Conservation (phyloP, 768 basidiomycete genomes). For the Filobasidium floriforme region DNA sequence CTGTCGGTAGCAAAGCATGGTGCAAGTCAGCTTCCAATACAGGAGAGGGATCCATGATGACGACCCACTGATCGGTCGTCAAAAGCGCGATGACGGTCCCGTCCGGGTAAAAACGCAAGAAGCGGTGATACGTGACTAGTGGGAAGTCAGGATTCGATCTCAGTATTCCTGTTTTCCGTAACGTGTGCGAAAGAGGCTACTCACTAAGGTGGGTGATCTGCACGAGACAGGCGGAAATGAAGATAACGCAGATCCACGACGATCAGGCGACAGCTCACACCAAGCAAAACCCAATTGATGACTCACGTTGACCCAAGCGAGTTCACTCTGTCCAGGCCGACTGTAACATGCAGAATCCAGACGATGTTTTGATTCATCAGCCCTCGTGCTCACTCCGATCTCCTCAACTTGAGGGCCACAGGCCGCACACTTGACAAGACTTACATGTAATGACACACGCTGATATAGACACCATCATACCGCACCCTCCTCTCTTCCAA, state of each 20-base stretch:
- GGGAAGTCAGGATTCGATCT: neutral
- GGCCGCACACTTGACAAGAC: too few species aligned
- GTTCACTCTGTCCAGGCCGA: conserved; percentile 70
- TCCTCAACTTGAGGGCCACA: neutral
- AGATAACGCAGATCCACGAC: neutral
- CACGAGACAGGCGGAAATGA: conserved; percentile 11
- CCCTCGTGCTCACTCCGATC: neutral
- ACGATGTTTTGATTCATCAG: neutral
- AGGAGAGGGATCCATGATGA: too few species aligned
- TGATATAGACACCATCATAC: conserved; percentile 82
- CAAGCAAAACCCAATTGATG: neutral
- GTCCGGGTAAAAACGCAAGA: conserved; percentile 82
- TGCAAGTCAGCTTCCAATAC: neutral
- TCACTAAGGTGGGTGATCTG: conserved; percentile 66
- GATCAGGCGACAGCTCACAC: neutral
- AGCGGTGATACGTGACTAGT: conserved; percentile 77
- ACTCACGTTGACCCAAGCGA: conserved; percentile 76
- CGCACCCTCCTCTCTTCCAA: conserved; percentile 79
- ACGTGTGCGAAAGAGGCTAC: neutral
- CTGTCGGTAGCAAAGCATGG: conserved; percentile 16
- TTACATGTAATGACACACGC: conserved; percentile 66
- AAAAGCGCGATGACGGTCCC: conserved; percentile 79
- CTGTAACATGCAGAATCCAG: conserved; percentile 43
- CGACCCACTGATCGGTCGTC: conserved; percentile 56
- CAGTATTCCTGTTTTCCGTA: neutral